These are phyloP conservation scores for Tuber aestivum DNA, from an alignment of 495 filamentous ascomycete genomes.

Conservation along the genomic window DNA sequence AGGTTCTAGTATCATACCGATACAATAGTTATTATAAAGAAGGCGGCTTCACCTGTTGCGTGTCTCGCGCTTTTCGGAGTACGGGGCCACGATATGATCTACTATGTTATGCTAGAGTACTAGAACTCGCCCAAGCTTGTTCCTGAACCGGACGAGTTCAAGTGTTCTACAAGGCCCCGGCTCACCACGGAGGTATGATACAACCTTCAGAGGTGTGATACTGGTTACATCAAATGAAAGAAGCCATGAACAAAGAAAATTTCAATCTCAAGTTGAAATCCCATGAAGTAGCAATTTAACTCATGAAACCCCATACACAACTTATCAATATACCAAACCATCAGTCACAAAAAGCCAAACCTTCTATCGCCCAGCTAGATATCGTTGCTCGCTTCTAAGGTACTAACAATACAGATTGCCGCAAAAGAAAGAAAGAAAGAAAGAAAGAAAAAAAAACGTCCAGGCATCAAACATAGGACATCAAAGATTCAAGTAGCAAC, in stretches of 20 bases:
- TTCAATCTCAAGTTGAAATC: neutral
- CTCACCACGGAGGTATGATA: neutral
- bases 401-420: neutral
- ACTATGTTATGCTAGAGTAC: neutral
- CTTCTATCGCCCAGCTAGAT: neutral
- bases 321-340: neutral
- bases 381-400: neutral
- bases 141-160: neutral
- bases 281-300: neutral
- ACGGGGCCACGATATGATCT: too few relatives aligned
- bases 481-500: neutral
- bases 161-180: neutral
- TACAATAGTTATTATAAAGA: too few relatives aligned
- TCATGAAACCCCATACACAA: neutral
- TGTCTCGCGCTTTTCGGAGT: too few relatives aligned
- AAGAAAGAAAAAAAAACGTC: neutral
- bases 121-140: neutral
- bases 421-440: neutral
- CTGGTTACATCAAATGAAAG: neutral
- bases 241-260: neutral
- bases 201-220: neutral
- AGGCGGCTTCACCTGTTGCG: neutral
- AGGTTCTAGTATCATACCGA: neutral
- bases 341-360: neutral
- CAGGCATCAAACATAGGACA: neutral